A percentile compares a stretch with the other conserved stretches of the same genome.
These are phyloP conservation scores for Rutstroemia sp. DNA, from an alignment of 2,329 filamentous ascomycete genomes.

Conservation along the genomic window DNA sequence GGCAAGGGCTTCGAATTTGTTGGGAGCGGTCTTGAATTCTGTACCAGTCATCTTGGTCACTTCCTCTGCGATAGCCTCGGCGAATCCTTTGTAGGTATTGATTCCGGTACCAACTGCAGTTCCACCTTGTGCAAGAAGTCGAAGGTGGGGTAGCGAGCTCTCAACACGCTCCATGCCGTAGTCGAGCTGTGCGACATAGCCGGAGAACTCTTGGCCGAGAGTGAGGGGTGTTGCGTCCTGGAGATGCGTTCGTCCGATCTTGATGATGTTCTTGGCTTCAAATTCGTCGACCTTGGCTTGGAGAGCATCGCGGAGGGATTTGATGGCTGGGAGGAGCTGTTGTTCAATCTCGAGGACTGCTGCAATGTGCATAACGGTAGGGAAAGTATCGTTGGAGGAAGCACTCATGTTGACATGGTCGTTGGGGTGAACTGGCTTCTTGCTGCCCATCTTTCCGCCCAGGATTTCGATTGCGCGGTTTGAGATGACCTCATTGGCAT, in stretches of 20 bases:
- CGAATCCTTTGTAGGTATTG: conserved; percentile 96
- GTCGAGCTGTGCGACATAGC: conserved; percentile 92
- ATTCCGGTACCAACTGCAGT: conserved; percentile 95
- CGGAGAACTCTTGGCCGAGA: conserved; percentile 94
- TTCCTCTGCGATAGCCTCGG: conserved; percentile 84
- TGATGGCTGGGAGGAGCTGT: conserved; percentile 74
- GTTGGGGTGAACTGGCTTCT: conserved; percentile 98
- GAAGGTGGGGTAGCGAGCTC: conserved; percentile 73
- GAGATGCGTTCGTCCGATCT: conserved; percentile 96
- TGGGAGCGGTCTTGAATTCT: conserved; percentile 91
- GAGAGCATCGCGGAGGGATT: conserved; percentile 73
- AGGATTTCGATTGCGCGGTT: conserved; percentile 98
- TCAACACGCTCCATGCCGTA: conserved; percentile 83
- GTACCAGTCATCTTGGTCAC: conserved; percentile 89
- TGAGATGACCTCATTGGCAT: conserved; percentile 99
- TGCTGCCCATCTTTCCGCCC: conserved; percentile 86
- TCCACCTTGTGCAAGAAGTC: conserved; percentile 86
- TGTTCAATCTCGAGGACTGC: conserved; percentile 89
- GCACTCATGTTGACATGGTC: conserved; percentile 99
- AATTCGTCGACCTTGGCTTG: conserved; percentile 87
- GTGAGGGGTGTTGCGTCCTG: conserved; percentile 96
- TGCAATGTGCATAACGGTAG: conserved; percentile 99
- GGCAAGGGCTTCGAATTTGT: conserved; percentile 97
- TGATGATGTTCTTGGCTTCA: conserved; percentile 82
- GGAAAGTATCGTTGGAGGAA: conserved; percentile 98